Percentiles rank a stretch among this genome's conserved stretches.
phyloP scores from a whole-genome alignment of 1,284 basidiomycete genomes.

The Golubevia sp. region DNA sequence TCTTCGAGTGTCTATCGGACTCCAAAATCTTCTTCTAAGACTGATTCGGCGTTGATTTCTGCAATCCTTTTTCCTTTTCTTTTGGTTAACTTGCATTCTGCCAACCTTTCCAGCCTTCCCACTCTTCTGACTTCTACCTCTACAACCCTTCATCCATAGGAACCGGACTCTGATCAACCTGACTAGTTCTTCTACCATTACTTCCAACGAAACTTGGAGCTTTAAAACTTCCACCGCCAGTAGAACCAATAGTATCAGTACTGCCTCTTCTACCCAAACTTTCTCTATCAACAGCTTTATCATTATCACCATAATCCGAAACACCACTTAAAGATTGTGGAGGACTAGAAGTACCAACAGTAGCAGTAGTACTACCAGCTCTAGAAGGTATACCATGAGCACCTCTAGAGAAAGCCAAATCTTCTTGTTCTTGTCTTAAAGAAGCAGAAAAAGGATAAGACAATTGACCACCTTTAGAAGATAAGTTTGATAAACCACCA shows the following conservation, averaged over 20 bases:
- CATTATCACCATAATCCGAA: not conserved
- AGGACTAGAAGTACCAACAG: not conserved
- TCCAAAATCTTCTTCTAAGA: no score
- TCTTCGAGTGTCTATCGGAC: no score
- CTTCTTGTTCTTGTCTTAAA: no score
- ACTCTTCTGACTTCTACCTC: no score
- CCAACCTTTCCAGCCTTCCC: no score
- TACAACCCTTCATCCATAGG: no score
- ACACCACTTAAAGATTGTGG: not conserved
- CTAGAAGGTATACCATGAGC: not conserved
- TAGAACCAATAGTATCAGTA: not conserved
- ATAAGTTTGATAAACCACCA: slow-evolving; percentile 21
- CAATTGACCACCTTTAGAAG: no score
- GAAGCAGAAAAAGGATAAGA: no score
- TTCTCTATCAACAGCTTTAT: not conserved
- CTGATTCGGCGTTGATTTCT: no score
- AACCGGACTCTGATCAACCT: no score
- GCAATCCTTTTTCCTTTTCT: no score
- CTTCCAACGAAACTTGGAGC: not conserved
- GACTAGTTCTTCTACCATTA: not conserved
- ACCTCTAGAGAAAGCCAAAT: not conserved
- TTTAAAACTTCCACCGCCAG: not conserved
- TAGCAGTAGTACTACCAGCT: not conserved
- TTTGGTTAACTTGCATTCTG: no score
- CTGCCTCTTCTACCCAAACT: not conserved